A percentile compares a stretch with the other conserved stretches of the same genome.
These are phyloP conservation scores for Penicillium sp. DNA, from an alignment of 2,329 filamentous ascomycete species.

Conservation along the genomic window DNA sequence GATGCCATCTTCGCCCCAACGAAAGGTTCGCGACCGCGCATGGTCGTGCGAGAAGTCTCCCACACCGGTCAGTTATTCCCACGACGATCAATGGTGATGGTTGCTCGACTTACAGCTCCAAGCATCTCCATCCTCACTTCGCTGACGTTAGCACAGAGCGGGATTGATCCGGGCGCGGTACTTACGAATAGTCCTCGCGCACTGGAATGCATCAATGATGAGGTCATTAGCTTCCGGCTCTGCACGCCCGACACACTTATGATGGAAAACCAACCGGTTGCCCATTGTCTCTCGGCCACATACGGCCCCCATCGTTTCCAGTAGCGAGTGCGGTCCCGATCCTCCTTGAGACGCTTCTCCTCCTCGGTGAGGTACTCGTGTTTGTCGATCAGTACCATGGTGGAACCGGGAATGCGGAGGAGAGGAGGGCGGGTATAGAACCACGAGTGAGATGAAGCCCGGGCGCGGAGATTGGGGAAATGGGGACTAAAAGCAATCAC, in stretches of 20 bases:
- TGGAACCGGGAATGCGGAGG: slow-evolving; percentile 11
- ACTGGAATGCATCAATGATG: slow-evolving; percentile 51
- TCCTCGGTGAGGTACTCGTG: slow-evolving; percentile 85
- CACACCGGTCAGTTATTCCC: slow-evolving; percentile 7
- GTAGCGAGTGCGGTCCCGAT: slow-evolving; percentile 78
- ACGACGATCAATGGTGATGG: slow-evolving; percentile 4
- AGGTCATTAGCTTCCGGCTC: slow-evolving; percentile 27
- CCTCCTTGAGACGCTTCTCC: slow-evolving; percentile 83
- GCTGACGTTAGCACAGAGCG: slow-evolving; percentile 29
- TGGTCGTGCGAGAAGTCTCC: slow-evolving; percentile 92
- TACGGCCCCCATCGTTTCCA: slow-evolving; percentile 99
- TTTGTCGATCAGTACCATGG: slow-evolving; percentile 86
- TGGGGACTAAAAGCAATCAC: too few relatives aligned
- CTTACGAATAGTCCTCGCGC: slow-evolving; percentile 83
- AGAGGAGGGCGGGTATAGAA: slow-evolving; percentile 1
- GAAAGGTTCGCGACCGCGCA: slow-evolving; percentile 80
- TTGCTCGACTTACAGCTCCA: slow-evolving; percentile 74
- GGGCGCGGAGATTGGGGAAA: not conserved
- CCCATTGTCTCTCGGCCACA: slow-evolving; percentile 91
- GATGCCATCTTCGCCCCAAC: slow-evolving; percentile 97
- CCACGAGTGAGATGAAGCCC: slow-evolving; percentile 4
- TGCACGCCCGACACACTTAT: not conserved
- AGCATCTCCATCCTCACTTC: slow-evolving; percentile 78
- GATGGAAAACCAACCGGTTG: slow-evolving; percentile 65
- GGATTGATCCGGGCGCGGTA: slow-evolving; percentile 22